These are phyloP conservation scores for Breynia disticha DNA, from an alignment of 441 rosid species.

Conservation along the genomic window DNA sequence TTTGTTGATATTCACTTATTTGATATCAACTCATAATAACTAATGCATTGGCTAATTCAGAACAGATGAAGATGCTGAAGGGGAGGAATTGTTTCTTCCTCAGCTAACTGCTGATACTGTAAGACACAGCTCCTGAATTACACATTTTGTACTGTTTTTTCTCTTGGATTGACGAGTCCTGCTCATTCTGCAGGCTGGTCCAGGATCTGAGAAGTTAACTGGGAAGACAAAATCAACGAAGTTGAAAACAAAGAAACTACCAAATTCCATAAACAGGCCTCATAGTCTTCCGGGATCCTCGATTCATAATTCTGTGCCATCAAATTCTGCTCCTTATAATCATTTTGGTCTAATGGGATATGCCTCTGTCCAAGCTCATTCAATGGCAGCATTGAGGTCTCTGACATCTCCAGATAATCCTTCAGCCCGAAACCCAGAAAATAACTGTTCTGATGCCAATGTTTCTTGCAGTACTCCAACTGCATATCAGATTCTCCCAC, in stretches of 20 bases:
- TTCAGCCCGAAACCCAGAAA: slow-evolving; percentile 8
- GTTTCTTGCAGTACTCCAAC: slow-evolving; percentile 26
- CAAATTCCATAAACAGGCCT: slow-evolving; percentile 17
- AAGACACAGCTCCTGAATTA: slow-evolving; percentile 9
- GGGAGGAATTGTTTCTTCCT: slow-evolving; percentile 35
- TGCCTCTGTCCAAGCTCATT: slow-evolving; percentile 20
- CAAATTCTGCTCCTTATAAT: slow-evolving; percentile 15
- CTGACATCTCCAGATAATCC: slow-evolving; percentile 8
- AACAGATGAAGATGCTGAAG: slow-evolving; percentile 41
- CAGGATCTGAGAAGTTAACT: no score
- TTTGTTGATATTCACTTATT: background rate
- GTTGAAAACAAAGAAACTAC: slow-evolving; percentile 26
- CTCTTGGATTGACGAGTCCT: no score
- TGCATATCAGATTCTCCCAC: slow-evolving; percentile 24
- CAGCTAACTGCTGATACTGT: slow-evolving; percentile 23
- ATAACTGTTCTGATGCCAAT: slow-evolving; percentile 12
- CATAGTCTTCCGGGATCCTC: slow-evolving; percentile 18
- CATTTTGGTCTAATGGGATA: slow-evolving; percentile 30
- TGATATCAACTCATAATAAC: background rate
- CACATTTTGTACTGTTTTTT: background rate
- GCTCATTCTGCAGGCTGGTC: no score
- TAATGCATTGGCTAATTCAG: slow-evolving; percentile 23
- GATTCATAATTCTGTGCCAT: slow-evolving; percentile 17
- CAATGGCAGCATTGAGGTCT: slow-evolving; percentile 26
- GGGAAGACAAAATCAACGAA: slow-evolving; percentile 23